Conservation (phyloP, 2,329 filamentous ascomycete species). For the Trichoderma gracile region DNA sequence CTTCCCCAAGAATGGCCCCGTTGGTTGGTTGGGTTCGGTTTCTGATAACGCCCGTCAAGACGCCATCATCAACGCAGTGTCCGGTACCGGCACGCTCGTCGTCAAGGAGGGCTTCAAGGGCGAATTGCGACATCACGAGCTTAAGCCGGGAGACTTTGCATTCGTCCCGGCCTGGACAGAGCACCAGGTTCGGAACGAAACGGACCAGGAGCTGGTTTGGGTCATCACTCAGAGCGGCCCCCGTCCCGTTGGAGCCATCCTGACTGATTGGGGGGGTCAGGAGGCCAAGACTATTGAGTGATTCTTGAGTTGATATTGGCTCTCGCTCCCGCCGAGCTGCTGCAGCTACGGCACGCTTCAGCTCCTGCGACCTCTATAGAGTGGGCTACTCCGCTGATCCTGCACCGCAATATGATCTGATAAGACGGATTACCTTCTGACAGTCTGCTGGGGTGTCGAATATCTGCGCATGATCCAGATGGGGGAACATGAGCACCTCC, state of each 20-base stretch:
- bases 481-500: constrained; percentile 61
- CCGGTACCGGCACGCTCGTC: constrained; percentile 62
- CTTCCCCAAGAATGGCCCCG: background rate
- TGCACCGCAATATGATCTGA: constrained; percentile 34
- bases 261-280: constrained; percentile 62
- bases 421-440: constrained; percentile 36
- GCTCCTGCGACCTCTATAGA: constrained; percentile 12
- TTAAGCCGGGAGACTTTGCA: constrained; percentile 67
- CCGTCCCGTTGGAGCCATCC: constrained; percentile 61
- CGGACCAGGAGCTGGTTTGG: constrained; percentile 62
- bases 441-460: constrained; percentile 47
- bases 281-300: constrained; percentile 36
- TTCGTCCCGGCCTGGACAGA: constrained; percentile 70
- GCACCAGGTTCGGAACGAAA: constrained; percentile 69
- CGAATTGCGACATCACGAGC: constrained; percentile 54
- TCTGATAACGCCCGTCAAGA: constrained; percentile 45
- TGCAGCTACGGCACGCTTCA: constrained; percentile 2
- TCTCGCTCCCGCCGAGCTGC: constrained; percentile 7
- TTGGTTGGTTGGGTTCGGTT: constrained; percentile 13
- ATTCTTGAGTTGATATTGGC: constrained; percentile 16
- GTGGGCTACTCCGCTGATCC: constrained; percentile 18
- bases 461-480: constrained; percentile 64
- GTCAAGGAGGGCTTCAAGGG: constrained; percentile 56
- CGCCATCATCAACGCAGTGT: constrained; percentile 66
- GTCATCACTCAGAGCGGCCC: constrained; percentile 64